Conservation (phyloP, 257 asterid genomes). For the Solanum gandarillasii region DNA sequence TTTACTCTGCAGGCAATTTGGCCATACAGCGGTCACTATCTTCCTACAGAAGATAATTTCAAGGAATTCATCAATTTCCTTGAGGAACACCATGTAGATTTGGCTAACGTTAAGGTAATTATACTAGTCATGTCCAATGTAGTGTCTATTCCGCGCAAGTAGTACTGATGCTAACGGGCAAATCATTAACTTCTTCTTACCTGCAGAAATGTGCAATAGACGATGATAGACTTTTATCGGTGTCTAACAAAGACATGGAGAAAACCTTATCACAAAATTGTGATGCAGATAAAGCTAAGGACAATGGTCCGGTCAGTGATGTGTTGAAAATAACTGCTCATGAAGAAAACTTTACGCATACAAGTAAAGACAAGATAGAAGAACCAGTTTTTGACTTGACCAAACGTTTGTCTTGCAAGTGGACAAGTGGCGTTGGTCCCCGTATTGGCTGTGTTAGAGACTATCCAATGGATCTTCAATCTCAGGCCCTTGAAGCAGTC, state of each 20-base stretch:
- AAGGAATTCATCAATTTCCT: slow-evolving; percentile 51
- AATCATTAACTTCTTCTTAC: background rate
- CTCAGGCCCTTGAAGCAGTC: slow-evolving; percentile 49
- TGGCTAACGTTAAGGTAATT: slow-evolving; percentile 51
- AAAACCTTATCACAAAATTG: background rate
- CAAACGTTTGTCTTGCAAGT: slow-evolving; percentile 41
- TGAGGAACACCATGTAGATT: slow-evolving; percentile 45
- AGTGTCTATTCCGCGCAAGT: background rate
- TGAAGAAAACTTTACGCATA: background rate
- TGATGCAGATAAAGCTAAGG: background rate
- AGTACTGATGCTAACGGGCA: background rate
- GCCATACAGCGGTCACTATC: slow-evolving; percentile 83
- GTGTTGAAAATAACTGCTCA: background rate
- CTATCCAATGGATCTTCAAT: slow-evolving; percentile 56
- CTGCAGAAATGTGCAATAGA: slow-evolving; percentile 38
- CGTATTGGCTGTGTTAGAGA: slow-evolving; percentile 71
- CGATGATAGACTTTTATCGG: slow-evolving; percentile 25
- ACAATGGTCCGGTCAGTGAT: background rate
- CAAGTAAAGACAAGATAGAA: background rate
- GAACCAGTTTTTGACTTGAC: slow-evolving; percentile 31
- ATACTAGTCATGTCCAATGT: background rate
- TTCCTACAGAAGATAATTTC: slow-evolving; percentile 71
- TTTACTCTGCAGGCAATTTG: slow-evolving; percentile 37
- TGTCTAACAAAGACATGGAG: background rate
- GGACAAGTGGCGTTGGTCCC: slow-evolving; percentile 57